Evolutionary conservation across 2,329 filamentous ascomycete species (phyloP), one percentile per base, ranked within the genome.

Genomic region (Aspergillus ruber): DNA sequence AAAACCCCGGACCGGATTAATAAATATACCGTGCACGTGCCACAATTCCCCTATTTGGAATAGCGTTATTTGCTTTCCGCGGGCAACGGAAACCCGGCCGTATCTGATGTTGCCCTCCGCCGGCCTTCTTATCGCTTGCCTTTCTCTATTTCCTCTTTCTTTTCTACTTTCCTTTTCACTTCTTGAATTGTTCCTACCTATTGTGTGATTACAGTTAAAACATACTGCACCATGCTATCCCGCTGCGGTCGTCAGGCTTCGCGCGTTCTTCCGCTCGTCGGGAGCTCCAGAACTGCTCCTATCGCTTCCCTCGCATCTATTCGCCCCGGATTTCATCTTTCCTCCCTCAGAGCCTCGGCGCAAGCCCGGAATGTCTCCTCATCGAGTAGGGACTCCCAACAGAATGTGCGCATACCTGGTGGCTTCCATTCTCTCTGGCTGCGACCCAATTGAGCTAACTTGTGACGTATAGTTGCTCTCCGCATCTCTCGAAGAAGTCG

Each of bases 401-500:
- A 73, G 44, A 68, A 66, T 58, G 70, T 73, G 52, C 40, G 56
- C 43, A 36, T 18, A 42, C 17, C 36, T 4, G 6, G 17, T 39
- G 36, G 8, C 17, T 29, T 29, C 10, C 25, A 29, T 29, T 29
- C 25, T 4, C 25, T 29, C 12, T 12, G 25, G 25, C 12, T 29
- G 25, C 12, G 12, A 29, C 25, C 9, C 25, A 29, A 40, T 49
- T 35, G 27, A 49, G 42, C 25, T 18, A 13, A 25, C 12, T 42
- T 9, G 45, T 55, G 47, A 56, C 41, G 20, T 41, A 29, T 54
- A 96, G 90, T 74, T 96, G 47, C 83, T 98, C 46, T 81, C 86
- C 42, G 79, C 86, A 48, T 78, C 86, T 64, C 80, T 98, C 45
- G 79, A 90, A 65, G 80, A 93, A 61, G 88, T 89, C 56, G 93